phyloP scores from a whole-genome alignment of 73 alveolate genomes.

The Tetrahymena malaccensis region DNA sequence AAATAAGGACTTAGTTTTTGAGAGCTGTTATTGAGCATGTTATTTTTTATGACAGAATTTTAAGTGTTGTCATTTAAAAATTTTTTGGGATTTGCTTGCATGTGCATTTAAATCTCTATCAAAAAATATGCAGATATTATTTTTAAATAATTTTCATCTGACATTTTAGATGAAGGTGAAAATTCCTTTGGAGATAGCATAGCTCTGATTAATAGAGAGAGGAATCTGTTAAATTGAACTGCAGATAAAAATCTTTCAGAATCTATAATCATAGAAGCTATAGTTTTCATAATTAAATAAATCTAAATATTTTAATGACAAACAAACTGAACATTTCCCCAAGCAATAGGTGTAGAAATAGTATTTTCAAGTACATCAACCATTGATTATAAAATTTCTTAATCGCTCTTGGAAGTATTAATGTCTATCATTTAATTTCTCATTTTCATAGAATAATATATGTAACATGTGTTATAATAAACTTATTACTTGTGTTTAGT shows the following conservation, averaged over 20 bases:
- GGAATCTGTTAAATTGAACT: not conserved
- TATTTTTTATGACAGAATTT: not conserved
- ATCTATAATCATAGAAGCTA: not conserved
- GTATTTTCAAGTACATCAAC: not conserved
- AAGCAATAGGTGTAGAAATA: not conserved
- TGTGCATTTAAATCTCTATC: not conserved
- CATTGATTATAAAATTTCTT: not conserved
- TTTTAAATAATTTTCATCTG: not conserved
- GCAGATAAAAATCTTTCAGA: not conserved
- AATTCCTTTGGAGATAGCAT: not conserved
- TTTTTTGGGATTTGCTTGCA: not conserved
- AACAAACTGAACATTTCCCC: not conserved
- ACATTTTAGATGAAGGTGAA: not conserved
- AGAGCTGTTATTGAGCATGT: not conserved
- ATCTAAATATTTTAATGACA: not conserved
- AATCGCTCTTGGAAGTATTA: not conserved
- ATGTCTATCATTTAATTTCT: not conserved
- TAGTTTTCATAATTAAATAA: not conserved
- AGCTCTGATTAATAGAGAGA: not conserved
- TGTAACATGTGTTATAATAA: not conserved
- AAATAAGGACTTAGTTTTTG: not conserved
- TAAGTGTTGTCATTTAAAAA: not conserved
- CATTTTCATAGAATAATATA: not conserved
- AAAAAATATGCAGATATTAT: not conserved
- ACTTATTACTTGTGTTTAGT: not conserved